Percentiles rank a stretch among this genome's conserved stretches.
Evolutionary conservation across 805 yeast species (phyloP).

Genomic region (Cyberlindnera samutprakarnensis): DNA sequence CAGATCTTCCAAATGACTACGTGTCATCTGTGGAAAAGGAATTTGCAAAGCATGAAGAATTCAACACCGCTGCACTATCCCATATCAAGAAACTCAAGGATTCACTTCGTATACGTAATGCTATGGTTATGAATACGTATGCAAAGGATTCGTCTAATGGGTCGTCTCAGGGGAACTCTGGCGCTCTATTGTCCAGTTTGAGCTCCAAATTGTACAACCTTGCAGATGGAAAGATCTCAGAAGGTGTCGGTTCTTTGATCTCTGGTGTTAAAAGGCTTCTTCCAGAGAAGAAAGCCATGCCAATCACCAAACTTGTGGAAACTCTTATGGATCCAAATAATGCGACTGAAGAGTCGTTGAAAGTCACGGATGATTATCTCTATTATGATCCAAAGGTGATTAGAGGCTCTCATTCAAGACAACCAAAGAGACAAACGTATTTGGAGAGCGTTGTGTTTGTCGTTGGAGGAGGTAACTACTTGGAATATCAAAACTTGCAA

Average conservation of each 20-base stretch:
- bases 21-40: slow-evolving; percentile 54
- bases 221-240: slow-evolving; percentile 75
- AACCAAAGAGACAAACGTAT: slow-evolving; percentile 78
- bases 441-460: slow-evolving; percentile 83
- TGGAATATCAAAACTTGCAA: slow-evolving; percentile 89
- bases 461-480: slow-evolving; percentile 94
- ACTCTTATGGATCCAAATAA: slow-evolving; percentile 79
- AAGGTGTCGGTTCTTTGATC: slow-evolving; percentile 84
- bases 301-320: slow-evolving; percentile 86
- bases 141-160: slow-evolving; percentile 21
- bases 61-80: slow-evolving; percentile 55
- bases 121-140: slow-evolving; percentile 28
- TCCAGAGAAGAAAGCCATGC: slow-evolving; percentile 83
- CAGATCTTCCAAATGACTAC: slow-evolving; percentile 43
- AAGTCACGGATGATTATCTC: slow-evolving; percentile 80
- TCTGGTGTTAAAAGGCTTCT: slow-evolving; percentile 80
- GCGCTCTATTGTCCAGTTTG: slow-evolving; percentile 63
- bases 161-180: slow-evolving; percentile 25
- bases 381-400: slow-evolving; percentile 83
- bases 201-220: slow-evolving; percentile 74
- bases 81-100: slow-evolving; percentile 82
- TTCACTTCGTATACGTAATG: slow-evolving; percentile 45
- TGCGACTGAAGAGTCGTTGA: slow-evolving; percentile 55
- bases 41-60: slow-evolving; percentile 45
- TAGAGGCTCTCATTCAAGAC: slow-evolving; percentile 84